Percentiles rank a stretch among this genome's conserved stretches.
Conservation (phyloP, 192 early-diverging fungal species). For the Pilobolus umbonatus region DNA sequence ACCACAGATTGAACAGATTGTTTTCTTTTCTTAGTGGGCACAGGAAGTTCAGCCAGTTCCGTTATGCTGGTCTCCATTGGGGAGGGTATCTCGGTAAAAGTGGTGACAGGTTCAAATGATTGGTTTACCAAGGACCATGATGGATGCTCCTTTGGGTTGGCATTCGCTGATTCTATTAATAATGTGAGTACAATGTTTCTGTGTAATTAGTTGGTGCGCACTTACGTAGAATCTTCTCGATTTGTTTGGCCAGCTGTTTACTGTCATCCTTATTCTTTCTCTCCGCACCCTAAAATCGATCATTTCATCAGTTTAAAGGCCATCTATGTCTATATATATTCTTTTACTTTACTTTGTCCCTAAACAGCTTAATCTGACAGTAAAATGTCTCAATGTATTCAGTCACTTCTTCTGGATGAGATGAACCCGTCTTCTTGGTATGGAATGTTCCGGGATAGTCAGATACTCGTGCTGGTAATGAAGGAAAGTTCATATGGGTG, state of each 20-base stretch:
- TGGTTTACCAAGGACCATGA: conserved; percentile 30
- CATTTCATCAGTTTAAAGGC: background rate
- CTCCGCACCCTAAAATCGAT: conserved; percentile 55
- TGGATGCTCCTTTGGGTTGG: conserved; percentile 43
- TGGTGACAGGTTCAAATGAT: background rate
- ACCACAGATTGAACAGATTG: no score
- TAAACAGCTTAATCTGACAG: conserved; percentile 15
- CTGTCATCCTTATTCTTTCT: conserved; percentile 75
- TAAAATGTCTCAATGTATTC: conserved; percentile 7
- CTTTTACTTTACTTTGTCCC: conserved; percentile 21
- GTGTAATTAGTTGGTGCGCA: conserved; percentile 23
- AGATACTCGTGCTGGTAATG: background rate
- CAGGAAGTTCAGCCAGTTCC: background rate
- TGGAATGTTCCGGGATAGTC: conserved; percentile 1
- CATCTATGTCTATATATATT: background rate
- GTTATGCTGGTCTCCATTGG: background rate
- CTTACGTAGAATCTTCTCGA: conserved; percentile 55
- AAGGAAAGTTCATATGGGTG: conserved; percentile 26
- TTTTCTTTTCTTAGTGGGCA: no score
- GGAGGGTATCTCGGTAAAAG: background rate
- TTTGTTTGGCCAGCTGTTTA: conserved; percentile 61
- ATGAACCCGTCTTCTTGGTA: conserved; percentile 36
- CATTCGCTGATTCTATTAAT: conserved; percentile 8
- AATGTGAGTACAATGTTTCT: conserved; percentile 15
- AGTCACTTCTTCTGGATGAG: conserved; percentile 26